Conservation (phyloP, 805 yeast genomes). For the Wickerhamiella lipophila region DNA sequence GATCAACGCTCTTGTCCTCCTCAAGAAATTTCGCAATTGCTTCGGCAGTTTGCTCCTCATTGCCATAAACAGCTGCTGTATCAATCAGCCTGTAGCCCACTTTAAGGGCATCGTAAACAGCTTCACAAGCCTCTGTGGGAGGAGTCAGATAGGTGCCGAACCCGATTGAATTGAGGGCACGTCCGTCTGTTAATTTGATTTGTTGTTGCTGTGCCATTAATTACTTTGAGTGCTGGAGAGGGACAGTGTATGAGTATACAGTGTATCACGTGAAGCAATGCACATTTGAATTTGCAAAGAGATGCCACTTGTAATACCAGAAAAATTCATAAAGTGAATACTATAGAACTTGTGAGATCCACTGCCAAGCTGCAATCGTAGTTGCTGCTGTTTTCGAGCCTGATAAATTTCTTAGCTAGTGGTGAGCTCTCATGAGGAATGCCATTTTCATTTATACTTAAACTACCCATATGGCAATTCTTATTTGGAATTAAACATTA, state of each 20-base stretch:
- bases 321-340: too few species aligned
- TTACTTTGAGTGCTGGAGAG: neutral
- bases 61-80: slow-evolving; percentile 54
- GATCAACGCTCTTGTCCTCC: slow-evolving; percentile 38
- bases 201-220: neutral
- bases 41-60: slow-evolving; percentile 48
- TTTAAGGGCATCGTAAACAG: slow-evolving; percentile 45
- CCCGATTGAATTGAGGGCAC: slow-evolving; percentile 22
- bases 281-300: neutral
- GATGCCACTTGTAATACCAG: too few species aligned
- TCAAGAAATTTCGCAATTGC: slow-evolving; percentile 45
- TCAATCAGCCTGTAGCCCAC: slow-evolving; percentile 65
- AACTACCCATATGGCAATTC: too few species aligned
- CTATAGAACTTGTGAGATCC: too few species aligned
- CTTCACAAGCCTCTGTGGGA: slow-evolving; percentile 19
- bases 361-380: too few species aligned
- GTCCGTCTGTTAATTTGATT: slow-evolving; percentile 8
- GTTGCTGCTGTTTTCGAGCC: too few species aligned
- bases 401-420: too few species aligned
- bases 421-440: too few species aligned
- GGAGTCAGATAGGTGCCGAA: slow-evolving; percentile 24
- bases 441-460: too few species aligned
- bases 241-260: neutral
- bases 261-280: neutral
- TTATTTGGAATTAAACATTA: neutral